These are phyloP conservation scores for Phaffia australis DNA, from an alignment of 768 basidiomycete genomes.

Conservation along the genomic window DNA sequence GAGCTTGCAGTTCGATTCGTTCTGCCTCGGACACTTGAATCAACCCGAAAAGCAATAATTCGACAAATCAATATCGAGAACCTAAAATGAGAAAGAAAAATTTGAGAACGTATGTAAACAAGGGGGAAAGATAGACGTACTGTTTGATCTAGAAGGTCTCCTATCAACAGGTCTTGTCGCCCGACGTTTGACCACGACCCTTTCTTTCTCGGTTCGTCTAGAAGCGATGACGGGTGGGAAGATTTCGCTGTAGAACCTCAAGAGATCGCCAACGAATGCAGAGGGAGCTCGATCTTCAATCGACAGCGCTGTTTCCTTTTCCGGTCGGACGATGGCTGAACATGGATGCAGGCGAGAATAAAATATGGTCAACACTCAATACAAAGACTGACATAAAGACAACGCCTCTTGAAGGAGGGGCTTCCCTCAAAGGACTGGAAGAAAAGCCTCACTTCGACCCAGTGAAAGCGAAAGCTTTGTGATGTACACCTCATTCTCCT, in stretches of 20 bases:
- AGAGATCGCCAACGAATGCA: constrained; percentile 19
- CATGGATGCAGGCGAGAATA: background rate
- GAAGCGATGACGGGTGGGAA: constrained; percentile 19
- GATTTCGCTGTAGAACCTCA: constrained; percentile 1
- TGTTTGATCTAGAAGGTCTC: constrained; percentile 4
- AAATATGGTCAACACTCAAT: background rate
- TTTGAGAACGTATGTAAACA: background rate
- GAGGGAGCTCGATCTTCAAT: constrained; percentile 24
- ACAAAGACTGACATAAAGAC: background rate
- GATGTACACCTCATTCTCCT: constrained; percentile 18
- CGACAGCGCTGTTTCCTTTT: constrained; percentile 17
- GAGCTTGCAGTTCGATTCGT: constrained; percentile 11
- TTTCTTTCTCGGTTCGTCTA: constrained; percentile 18
- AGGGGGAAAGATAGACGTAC: background rate
- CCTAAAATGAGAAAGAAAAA: background rate
- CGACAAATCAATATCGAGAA: background rate
- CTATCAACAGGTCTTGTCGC: constrained; percentile 19
- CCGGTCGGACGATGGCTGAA: constrained; percentile 24
- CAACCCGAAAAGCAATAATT: constrained; percentile 1
- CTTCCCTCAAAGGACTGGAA: too few species aligned
- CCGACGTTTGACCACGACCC: constrained; percentile 1
- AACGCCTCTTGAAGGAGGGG: too few species aligned
- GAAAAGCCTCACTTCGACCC: constrained; percentile 19
- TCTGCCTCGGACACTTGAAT: constrained; percentile 16
- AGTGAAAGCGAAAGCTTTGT: constrained; percentile 21